Conservation (phyloP, 352 stramenopile species). For the Pythium volutum region DNA sequence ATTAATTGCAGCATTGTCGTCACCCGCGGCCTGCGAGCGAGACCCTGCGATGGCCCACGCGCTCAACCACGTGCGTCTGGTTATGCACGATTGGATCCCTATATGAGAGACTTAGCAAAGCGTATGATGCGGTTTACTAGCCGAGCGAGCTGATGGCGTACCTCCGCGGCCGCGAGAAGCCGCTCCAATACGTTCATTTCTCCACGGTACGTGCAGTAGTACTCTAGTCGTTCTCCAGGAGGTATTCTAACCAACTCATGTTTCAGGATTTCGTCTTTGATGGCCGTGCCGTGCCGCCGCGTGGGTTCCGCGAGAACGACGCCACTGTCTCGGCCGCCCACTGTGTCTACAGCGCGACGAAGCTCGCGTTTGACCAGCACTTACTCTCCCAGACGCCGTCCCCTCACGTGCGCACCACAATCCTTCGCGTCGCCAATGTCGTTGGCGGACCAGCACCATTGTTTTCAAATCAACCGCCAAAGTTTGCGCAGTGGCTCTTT, state of each 20-base stretch:
- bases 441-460: conserved; percentile 41
- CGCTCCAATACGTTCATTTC: conserved; percentile 53
- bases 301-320: conserved; percentile 39
- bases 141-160: conserved; percentile 35
- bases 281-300: conserved; percentile 21
- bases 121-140: too few relatives aligned
- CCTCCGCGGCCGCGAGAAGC: conserved; percentile 19
- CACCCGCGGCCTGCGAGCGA: conserved; percentile 52
- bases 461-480: conserved; percentile 35
- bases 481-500: conserved; percentile 71
- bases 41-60: conserved; percentile 29
- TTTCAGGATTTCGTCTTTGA: conserved; percentile 73
- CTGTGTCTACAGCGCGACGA: conserved; percentile 40
- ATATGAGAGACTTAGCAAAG: too few relatives aligned
- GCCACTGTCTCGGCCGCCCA: conserved; percentile 9
- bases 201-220: conserved; percentile 48
- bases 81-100: too few relatives aligned
- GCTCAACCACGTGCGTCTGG: conserved; percentile 51
- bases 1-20: conserved; percentile 52
- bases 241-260: too few relatives aligned
- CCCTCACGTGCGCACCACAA: conserved; percentile 7
- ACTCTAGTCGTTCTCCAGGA: too few relatives aligned
- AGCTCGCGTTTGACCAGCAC: conserved; percentile 51
- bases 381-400: conserved; percentile 17
- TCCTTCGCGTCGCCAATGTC: conserved; percentile 67